These are phyloP conservation scores for Trichophyton benhamiae DNA, from an alignment of 2,329 filamentous ascomycete species.

Conservation along the genomic window DNA sequence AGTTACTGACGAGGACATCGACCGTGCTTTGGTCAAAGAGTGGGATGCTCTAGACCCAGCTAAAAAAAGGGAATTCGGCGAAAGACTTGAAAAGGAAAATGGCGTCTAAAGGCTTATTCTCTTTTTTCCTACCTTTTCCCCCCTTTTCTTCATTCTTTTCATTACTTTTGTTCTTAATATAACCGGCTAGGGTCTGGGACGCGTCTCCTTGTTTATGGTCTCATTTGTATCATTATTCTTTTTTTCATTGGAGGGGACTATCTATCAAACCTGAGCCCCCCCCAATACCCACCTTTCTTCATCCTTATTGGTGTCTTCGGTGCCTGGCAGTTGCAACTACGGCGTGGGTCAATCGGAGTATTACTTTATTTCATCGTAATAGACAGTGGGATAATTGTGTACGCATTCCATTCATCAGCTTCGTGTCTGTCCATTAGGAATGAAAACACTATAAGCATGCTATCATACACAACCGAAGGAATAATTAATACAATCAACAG, in stretches of 20 bases:
- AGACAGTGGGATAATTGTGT: not conserved
- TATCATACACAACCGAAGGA: not conserved
- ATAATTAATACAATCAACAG: not conserved
- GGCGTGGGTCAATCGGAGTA: not conserved
- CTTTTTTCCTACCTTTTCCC: not conserved
- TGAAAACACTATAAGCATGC: not conserved
- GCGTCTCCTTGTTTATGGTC: not conserved
- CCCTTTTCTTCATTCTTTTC: no score
- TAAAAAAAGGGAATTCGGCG: slow-evolving; percentile 20
- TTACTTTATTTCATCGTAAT: not conserved
- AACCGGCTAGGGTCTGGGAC: not conserved
- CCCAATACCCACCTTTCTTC: not conserved
- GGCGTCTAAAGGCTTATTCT: not conserved
- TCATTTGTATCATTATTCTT: not conserved
- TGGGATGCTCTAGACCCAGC: slow-evolving; percentile 19
- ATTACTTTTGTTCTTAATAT: not conserved
- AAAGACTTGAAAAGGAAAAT: slow-evolving; percentile 8
- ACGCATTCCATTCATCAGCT: not conserved
- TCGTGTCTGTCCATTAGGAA: not conserved
- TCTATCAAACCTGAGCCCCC: not conserved
- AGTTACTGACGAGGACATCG: slow-evolving; percentile 12
- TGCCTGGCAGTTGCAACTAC: not conserved
- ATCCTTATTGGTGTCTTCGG: not conserved
- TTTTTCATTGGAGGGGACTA: not conserved
- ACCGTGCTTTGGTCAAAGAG: slow-evolving; percentile 11